These are phyloP conservation scores for Cytospora piceicola DNA, from an alignment of 2,329 filamentous ascomycete genomes.

Conservation along the genomic window DNA sequence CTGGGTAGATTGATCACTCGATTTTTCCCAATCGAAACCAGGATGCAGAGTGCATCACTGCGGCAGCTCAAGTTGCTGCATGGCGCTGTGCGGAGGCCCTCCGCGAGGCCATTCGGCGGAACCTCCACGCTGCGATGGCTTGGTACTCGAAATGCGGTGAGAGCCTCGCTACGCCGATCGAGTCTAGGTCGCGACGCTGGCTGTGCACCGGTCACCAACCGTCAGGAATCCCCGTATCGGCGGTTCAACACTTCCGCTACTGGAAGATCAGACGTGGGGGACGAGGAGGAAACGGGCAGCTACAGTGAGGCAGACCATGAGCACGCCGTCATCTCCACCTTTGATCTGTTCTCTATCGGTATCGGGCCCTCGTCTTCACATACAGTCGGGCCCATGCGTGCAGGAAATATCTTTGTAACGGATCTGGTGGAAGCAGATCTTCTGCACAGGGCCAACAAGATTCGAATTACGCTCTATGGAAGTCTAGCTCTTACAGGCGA, in stretches of 20 bases:
- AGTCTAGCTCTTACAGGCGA: conserved; percentile 56
- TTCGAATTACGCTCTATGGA: conserved; percentile 53
- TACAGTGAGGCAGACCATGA: conserved; percentile 56
- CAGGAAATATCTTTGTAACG: conserved; percentile 55
- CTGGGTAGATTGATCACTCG: not conserved
- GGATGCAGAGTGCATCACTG: conserved; percentile 23
- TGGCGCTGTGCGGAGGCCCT: not conserved
- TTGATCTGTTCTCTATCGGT: conserved; percentile 56
- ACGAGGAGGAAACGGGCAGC: conserved; percentile 39
- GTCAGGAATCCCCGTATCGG: not conserved
- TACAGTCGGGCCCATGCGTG: conserved; percentile 56
- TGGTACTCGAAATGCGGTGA: conserved; percentile 1
- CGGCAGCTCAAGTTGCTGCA: conserved; percentile 25
- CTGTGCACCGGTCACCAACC: not conserved
- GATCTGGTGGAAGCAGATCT: conserved; percentile 52
- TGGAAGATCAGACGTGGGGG: not conserved
- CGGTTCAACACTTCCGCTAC: conserved; percentile 8
- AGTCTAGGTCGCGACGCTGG: not conserved
- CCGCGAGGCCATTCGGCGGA: not conserved
- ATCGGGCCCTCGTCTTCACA: conserved; percentile 57
- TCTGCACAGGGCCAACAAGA: conserved; percentile 50
- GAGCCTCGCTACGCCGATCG: conserved; percentile 8
- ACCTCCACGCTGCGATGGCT: not conserved
- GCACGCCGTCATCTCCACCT: conserved; percentile 56
- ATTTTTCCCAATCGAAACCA: conserved; percentile 5